Evolutionary conservation across 257 asterid species (phyloP).

Genomic region (Rauvolfia tetraphylla): DNA sequence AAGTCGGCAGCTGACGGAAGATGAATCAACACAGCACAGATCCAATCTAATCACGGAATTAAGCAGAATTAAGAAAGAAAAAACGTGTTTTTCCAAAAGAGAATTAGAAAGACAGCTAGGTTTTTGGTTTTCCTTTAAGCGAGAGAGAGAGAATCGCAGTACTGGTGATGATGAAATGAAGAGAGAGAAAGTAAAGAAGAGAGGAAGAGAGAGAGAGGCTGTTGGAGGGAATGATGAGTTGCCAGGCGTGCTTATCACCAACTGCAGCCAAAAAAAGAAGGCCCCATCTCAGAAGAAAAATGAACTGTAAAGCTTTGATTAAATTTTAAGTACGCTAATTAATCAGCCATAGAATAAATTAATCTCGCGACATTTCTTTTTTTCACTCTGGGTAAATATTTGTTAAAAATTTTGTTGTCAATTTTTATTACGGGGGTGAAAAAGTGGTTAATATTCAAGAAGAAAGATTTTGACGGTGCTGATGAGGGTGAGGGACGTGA

Average conservation of each 20-base stretch:
- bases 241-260: slow-evolving; percentile 89
- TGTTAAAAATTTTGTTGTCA: too few relatives aligned
- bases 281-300: slow-evolving; percentile 13
- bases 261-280: slow-evolving; percentile 36
- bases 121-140: neutral
- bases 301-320: slow-evolving; percentile 19
- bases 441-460: too few relatives aligned
- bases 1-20: neutral
- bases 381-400: neutral
- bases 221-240: slow-evolving; percentile 58
- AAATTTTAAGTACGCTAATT: neutral
- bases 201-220: slow-evolving; percentile 15
- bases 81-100: neutral
- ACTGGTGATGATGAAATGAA: slow-evolving; percentile 5
- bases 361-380: neutral
- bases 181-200: slow-evolving; percentile 10
- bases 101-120: slow-evolving; percentile 26
- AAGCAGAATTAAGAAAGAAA: slow-evolving; percentile 11
- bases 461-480: too few relatives aligned
- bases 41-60: slow-evolving; percentile 21
- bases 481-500: too few relatives aligned
- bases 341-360: neutral
- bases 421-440: neutral
- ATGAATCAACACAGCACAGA: slow-evolving; percentile 16
- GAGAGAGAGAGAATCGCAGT: neutral